Percentiles rank a stretch among this genome's conserved stretches.
Evolutionary conservation across 495 filamentous ascomycete genomes (phyloP).

Genomic region (Astrothelium macrocarpum): DNA sequence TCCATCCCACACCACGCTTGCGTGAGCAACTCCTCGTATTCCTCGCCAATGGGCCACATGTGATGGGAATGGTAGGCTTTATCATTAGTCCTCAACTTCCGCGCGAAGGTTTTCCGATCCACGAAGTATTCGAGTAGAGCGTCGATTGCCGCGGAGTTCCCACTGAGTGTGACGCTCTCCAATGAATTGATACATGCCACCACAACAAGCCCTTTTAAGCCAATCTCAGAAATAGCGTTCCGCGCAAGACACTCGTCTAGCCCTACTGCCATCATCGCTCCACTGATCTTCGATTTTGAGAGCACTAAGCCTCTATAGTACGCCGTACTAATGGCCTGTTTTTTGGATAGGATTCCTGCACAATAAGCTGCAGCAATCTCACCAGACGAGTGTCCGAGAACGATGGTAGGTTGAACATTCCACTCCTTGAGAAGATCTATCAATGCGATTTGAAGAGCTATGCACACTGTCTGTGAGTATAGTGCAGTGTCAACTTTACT

Average conservation of each 20-base stretch:
- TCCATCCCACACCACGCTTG: too few relatives aligned
- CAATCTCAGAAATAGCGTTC: neutral
- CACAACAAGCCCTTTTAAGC: neutral
- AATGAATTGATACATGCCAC: conserved; percentile 33
- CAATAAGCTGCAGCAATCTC: conserved; percentile 57
- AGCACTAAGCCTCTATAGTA: conserved; percentile 31
- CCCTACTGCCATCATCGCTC: neutral
- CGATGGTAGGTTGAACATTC: conserved; percentile 28
- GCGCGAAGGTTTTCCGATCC: neutral
- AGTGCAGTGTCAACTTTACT: neutral
- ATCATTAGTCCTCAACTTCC: neutral
- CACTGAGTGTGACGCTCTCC: conserved; percentile 25
- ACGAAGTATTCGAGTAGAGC: neutral
- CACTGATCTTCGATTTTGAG: neutral
- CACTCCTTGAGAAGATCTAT: conserved; percentile 22
- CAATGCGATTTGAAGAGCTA: conserved; percentile 19
- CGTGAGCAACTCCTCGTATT: too few relatives aligned
- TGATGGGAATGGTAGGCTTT: conserved; percentile 46
- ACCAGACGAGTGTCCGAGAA: conserved; percentile 52
- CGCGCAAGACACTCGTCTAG: neutral
- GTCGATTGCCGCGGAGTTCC: conserved; percentile 19
- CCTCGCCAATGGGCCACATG: conserved; percentile 34
- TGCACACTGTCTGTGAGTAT: conserved; percentile 18
- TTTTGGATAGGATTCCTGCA: conserved; percentile 38
- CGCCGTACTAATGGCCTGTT: conserved; percentile 38